phyloP scores from a whole-genome alignment of 1,139 yeast genomes.

The Pichia sp. region DNA sequence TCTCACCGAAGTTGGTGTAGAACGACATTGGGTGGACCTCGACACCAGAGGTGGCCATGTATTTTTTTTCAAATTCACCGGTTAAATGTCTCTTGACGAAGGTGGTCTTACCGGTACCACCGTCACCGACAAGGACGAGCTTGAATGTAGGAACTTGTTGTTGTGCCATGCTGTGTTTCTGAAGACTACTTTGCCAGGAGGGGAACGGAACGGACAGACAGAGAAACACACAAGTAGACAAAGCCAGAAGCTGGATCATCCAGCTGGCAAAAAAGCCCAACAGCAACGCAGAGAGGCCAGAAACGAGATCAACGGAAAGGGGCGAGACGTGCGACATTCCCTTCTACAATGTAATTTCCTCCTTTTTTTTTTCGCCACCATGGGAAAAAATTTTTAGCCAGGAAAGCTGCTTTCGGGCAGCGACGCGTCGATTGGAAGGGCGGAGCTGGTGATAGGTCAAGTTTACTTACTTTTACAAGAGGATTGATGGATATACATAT shows the following conservation, averaged over 20 bases:
- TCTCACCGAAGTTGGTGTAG: conserved; percentile 98
- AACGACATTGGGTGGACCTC: conserved; percentile 98
- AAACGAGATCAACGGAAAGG: conserved; percentile 1
- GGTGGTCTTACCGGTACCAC: conserved; percentile 99
- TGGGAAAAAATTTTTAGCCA: not conserved
- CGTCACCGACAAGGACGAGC: conserved; percentile 98
- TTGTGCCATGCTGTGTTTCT: conserved; percentile 39
- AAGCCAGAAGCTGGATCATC: not conserved
- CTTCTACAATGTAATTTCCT: not conserved
- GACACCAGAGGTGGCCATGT: conserved; percentile 98
- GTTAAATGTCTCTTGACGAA: conserved; percentile 99
- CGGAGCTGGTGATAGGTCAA: not conserved
- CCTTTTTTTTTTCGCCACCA: not conserved
- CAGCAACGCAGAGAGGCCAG: not conserved
- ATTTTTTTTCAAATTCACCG: conserved; percentile 99
- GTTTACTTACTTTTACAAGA: not conserved
- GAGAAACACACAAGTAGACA: not conserved
- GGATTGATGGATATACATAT: not conserved
- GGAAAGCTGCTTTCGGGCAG: not conserved
- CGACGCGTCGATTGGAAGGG: conserved; percentile 1
- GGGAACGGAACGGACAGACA: not conserved
- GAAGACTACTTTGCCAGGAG: not conserved
- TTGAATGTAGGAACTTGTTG: conserved; percentile 95
- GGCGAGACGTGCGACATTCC: conserved; percentile 1
- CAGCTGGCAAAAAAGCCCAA: not conserved